A percentile compares a stretch with the other conserved stretches of the same genome.
Conservation (phyloP, 108 stramenopile genomes). For the Conticribra guillardii region DNA sequence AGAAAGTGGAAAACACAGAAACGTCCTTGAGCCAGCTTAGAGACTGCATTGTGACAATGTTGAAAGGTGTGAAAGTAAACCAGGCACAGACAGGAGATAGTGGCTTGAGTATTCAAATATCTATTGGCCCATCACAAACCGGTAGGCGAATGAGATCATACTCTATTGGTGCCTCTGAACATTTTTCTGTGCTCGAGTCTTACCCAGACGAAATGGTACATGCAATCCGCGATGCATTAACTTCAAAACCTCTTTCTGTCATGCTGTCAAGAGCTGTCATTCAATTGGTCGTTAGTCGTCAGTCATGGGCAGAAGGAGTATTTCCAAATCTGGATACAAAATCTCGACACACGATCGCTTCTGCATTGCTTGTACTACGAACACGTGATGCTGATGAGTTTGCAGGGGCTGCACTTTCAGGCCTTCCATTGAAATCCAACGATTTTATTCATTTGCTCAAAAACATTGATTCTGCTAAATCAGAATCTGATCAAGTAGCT, state of each 20-base stretch:
- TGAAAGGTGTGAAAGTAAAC: slow-evolving; percentile 68
- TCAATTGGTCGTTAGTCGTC: slow-evolving; percentile 55
- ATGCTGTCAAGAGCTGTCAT: slow-evolving; percentile 38
- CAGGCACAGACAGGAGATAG: slow-evolving; percentile 35
- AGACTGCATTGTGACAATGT: slow-evolving; percentile 60
- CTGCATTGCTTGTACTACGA: slow-evolving; percentile 48
- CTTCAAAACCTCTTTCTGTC: slow-evolving; percentile 4
- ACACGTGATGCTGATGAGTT: slow-evolving; percentile 28
- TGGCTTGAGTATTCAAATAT: slow-evolving; percentile 56
- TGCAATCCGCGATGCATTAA: slow-evolving; percentile 54
- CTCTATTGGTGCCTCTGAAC: slow-evolving; percentile 70
- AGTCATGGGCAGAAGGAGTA: slow-evolving; percentile 71
- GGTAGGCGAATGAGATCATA: slow-evolving; percentile 79
- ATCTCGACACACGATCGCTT: slow-evolving; percentile 38
- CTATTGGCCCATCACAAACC: slow-evolving; percentile 67
- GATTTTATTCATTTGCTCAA: slow-evolving; percentile 59
- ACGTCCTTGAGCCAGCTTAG: slow-evolving; percentile 20
- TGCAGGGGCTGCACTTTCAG: slow-evolving; percentile 55
- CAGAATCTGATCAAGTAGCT: slow-evolving; percentile 41
- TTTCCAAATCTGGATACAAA: slow-evolving; percentile 55
- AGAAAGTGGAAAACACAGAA: background rate
- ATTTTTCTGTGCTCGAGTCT: slow-evolving; percentile 49
- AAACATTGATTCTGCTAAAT: slow-evolving; percentile 20
- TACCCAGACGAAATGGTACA: slow-evolving; percentile 75
- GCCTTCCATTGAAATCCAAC: slow-evolving; percentile 61